Evolutionary conservation across 2,329 filamentous ascomycete species (phyloP).

Genomic region (Cercospora zeae-maydis): DNA sequence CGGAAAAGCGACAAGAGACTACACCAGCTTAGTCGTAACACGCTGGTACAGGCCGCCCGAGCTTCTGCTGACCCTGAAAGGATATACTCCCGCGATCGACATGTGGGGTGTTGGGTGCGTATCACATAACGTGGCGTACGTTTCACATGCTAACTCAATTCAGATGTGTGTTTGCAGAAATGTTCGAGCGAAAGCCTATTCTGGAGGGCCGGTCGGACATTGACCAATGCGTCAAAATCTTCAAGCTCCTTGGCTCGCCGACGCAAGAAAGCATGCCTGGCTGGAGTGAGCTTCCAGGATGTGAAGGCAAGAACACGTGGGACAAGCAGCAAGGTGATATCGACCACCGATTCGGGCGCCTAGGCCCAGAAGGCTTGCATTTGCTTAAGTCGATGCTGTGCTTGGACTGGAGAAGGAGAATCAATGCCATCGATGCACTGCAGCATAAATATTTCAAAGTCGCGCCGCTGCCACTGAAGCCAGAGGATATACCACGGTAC

Average conservation of each 20-base stretch:
- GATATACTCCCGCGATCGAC: slow-evolving; percentile 96
- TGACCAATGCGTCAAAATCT: slow-evolving; percentile 90
- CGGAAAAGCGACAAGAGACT: slow-evolving; percentile 81
- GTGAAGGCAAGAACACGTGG: slow-evolving; percentile 66
- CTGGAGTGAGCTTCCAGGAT: slow-evolving; percentile 78
- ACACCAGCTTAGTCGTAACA: slow-evolving; percentile 95
- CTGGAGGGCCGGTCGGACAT: slow-evolving; percentile 82
- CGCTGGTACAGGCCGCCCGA: slow-evolving; percentile 96
- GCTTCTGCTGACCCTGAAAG: slow-evolving; percentile 78
- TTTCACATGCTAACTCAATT: slow-evolving; percentile 25
- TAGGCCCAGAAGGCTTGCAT: slow-evolving; percentile 65
- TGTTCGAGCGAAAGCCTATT: slow-evolving; percentile 92
- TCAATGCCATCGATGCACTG: slow-evolving; percentile 91
- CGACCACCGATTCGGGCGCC: slow-evolving; percentile 61
- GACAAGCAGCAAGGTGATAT: slow-evolving; percentile 63
- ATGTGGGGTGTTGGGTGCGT: slow-evolving; percentile 94
- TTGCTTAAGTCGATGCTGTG: slow-evolving; percentile 77
- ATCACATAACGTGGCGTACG: neutral
- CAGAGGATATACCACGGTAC: slow-evolving; percentile 84
- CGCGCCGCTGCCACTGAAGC: slow-evolving; percentile 71
- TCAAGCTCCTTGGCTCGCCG: slow-evolving; percentile 84
- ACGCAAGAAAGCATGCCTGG: slow-evolving; percentile 90
- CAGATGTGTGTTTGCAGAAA: slow-evolving; percentile 96
- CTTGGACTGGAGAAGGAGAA: slow-evolving; percentile 81
- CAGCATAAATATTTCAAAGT: slow-evolving; percentile 88